Evolutionary conservation across 2,329 filamentous ascomycete genomes (phyloP), one percentile per base, ranked within the genome.

Genomic region (Sporothrix brunneoviolacea): DNA sequence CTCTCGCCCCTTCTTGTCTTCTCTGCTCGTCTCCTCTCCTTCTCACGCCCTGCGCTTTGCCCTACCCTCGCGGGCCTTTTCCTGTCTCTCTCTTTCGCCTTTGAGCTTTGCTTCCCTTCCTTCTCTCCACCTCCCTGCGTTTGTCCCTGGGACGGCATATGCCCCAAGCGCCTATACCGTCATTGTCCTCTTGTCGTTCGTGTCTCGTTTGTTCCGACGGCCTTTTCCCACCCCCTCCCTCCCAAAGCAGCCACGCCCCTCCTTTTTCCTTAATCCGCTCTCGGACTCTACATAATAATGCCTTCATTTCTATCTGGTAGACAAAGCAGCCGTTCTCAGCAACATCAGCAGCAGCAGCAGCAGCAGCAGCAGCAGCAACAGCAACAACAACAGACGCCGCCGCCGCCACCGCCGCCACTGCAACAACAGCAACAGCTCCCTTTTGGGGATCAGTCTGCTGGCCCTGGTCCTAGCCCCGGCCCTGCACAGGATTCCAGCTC

Each of bases 251-350:
- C 50, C 45, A 46, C 50, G 39, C 39, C 38, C 38, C 42, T 48
- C 49, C 37, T 38, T 50, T 51, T 30, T 44, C 28, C 45, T 13
- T 48, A 22, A 33, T 39, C 48, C 49, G 39, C 53, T 40, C 50
- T 38, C 39, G 38, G 39, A 19, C 52, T 49, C 36, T 53, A 42
- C 54, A 51, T 52, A 47, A 58, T 57, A 55, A 79, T 79, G 76
- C 74, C 71, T 65, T 79, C 79, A 66, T 68, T 70, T 67, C 75
- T 75, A 62, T 66, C 77, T 64, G 70, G 72, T 63, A 78, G 70
- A 69, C 72, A 76, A 65, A 73, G 70, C 69, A 77, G 76, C 61
- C 74, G 75, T 60, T 77, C 77, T 64, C 77, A 79, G 68, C 55
- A 57, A 5, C 58, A 61, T 37, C 59, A 57, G 33, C 61, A 61